Conservation (phyloP, 306 rosid genomes). For the Gleditsia sinensis region DNA sequence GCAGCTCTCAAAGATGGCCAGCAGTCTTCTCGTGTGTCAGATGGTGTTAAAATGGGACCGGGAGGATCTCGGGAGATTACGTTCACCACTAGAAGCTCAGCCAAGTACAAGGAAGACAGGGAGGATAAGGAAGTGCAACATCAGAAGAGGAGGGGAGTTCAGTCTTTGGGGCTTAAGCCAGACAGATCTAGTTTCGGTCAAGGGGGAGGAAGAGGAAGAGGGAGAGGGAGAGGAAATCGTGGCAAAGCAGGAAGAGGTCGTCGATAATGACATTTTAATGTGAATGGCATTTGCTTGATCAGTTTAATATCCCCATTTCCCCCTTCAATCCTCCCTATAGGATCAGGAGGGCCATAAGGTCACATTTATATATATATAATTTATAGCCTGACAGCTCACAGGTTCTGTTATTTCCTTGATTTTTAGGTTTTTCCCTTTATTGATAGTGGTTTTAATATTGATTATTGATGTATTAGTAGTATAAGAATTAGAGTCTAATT, state of each 20-base stretch:
- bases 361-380: too few species aligned
- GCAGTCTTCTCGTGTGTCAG: conserved; percentile 42
- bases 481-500: too few species aligned
- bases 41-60: conserved; percentile 70
- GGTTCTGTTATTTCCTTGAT: neutral
- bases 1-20: conserved; percentile 51
- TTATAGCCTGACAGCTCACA: neutral
- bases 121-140: conserved; percentile 43
- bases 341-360: too few species aligned
- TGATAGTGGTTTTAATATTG: too few species aligned
- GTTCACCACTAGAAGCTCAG: conserved; percentile 66
- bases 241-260: conserved; percentile 45
- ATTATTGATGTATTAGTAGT: too few species aligned
- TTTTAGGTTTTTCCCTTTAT: neutral
- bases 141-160: conserved; percentile 68
- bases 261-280: conserved; percentile 17
- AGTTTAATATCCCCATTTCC: too few species aligned
- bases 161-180: conserved; percentile 63
- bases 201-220: conserved; percentile 44
- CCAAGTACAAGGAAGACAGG: conserved; percentile 68
- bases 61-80: conserved; percentile 94
- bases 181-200: conserved; percentile 44
- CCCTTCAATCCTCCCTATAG: too few species aligned
- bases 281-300: conserved; percentile 8
- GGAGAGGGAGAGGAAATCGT: conserved; percentile 37